Evolutionary conservation across 148 eudicot species (phyloP).

Genomic region (Chenopodium berlandieri): DNA sequence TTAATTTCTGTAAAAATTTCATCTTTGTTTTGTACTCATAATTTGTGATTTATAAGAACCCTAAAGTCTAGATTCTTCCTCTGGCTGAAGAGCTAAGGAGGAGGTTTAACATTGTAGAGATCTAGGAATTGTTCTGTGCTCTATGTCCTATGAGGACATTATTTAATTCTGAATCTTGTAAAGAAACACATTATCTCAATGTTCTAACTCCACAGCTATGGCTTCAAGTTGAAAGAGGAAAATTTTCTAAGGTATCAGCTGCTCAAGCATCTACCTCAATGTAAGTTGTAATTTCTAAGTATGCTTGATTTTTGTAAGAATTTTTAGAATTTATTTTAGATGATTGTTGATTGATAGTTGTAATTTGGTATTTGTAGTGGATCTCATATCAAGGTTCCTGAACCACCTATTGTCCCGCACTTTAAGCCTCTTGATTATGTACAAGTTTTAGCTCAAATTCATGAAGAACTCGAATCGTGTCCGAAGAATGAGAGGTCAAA

Average conservation of each 20-base stretch:
- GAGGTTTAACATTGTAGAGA: slow-evolving; percentile 65
- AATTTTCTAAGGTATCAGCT: slow-evolving; percentile 57
- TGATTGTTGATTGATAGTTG: slow-evolving; percentile 14
- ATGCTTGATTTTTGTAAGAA: not conserved
- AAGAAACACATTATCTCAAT: slow-evolving; percentile 69
- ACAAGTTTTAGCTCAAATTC: slow-evolving; percentile 87
- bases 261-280: slow-evolving; percentile 68
- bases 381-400: slow-evolving; percentile 84
- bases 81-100: slow-evolving; percentile 21
- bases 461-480: slow-evolving; percentile 88
- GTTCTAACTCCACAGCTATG: slow-evolving; percentile 89
- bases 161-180: slow-evolving; percentile 80
- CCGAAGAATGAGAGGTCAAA: slow-evolving; percentile 52
- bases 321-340: not conserved
- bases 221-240: slow-evolving; percentile 98
- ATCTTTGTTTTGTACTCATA: not conserved
- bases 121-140: slow-evolving; percentile 70
- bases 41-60: slow-evolving; percentile 7
- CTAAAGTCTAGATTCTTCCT: slow-evolving; percentile 1
- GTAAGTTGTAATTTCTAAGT: slow-evolving; percentile 39
- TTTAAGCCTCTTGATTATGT: slow-evolving; percentile 95
- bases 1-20: slow-evolving; percentile 13
- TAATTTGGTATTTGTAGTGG: slow-evolving; percentile 59
- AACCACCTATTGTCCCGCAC: slow-evolving; percentile 72
- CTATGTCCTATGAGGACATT: slow-evolving; percentile 95